Evolutionary conservation across 2,329 filamentous ascomycete species (phyloP), one percentile per base, ranked within the genome.

Genomic region (Trichoderma citrinoviride): DNA sequence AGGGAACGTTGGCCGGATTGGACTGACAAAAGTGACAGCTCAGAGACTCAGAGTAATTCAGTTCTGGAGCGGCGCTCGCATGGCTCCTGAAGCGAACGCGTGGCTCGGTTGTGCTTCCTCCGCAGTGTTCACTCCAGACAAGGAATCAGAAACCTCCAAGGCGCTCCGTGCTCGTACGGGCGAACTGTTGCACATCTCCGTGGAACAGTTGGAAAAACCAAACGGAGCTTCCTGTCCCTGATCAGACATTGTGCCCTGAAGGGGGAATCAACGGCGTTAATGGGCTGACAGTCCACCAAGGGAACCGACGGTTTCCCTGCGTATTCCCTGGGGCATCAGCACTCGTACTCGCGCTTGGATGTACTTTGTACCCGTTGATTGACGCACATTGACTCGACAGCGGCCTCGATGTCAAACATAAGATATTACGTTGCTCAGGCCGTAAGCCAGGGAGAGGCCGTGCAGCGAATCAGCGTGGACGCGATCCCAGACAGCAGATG

Each of bases 191-290:
- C 21, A 25, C 7, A 49, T 47, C 41, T 21, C 44, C 17, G 14
- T 29, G 37, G 55, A 40, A 15, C 15, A 57, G 25, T 40, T 43
- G 12, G 25, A 53, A 61, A 33, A 33, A 21, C 12, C 15, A 53
- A 10, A 46, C 41, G 15, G 10, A 46, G 14, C 43, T n/a, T 46
- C 25, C 29, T 46, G 29, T 57, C 41, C 25, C 37, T 61, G 12
- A 53, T 53, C 23, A 61, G 58, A 61, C 47, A 53, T 33, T 53
- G 47, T 61, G 43, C 53, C 33, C 44, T 61, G 19, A 61, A 52
- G 58, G 46, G 58, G 47, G 19, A 49, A 33, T 17, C 50, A 29
- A 53, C 46, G 58, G 47, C 37, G 37, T 44, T 43, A 27, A 37
- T 53, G 47, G 2, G 47, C 47, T 49, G 37, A 17, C 21, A 15